Base-by-base conservation (phyloP, 2,329 filamentous ascomycete genomes). In the Didymella sp. region DNA sequence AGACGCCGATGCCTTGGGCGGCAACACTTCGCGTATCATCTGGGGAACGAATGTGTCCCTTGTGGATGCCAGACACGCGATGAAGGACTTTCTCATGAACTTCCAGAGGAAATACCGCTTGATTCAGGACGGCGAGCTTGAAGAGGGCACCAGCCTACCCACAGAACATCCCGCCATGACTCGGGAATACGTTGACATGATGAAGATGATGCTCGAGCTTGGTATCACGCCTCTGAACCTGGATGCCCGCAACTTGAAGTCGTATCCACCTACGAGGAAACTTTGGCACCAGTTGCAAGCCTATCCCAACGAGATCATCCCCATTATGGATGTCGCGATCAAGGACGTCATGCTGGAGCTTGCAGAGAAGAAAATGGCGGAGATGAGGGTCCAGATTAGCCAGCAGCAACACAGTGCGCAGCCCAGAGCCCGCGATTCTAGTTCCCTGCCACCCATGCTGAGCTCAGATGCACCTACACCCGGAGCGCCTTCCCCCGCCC, bases 31-130 rank as follows among this genome's bases (percentile, higher is more conserved):
- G 53, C 87, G 89, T 65, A 86, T 96, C 56, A 94, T 99, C 62
- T 99, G 95, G 95, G 95, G 95, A 75, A 99, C 95, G 40, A 98
- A 96, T 35, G 91, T 99, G 46, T 96, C 94, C 5, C 89, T 99
- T 50, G 87, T 91, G 58, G 93, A 98, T 74, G 92, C 92, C 0
- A 90, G 96, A 76, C 86, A 87, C 48, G 84, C 88, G 0, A 96
- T 97, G 81, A 94, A 95, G 72, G 92, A 95, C 62, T 99, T 99
- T 71, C 81, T 99, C 25, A 87, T 88, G 73, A 96, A 96, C 74
- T 99, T 95, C 69, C 91, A 92, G 58, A 88, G 87, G 66, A 97
- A 97, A 77, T 98, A 99, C 72, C 91, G 95, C 61, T 86, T 98
- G 85, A 95, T 94, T 79, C 86, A 87, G 21, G 91, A 96, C 66